Evolutionary conservation across 495 filamentous ascomycete genomes (phyloP).

Genomic region (Pseudomonodictys pantanalensis): DNA sequence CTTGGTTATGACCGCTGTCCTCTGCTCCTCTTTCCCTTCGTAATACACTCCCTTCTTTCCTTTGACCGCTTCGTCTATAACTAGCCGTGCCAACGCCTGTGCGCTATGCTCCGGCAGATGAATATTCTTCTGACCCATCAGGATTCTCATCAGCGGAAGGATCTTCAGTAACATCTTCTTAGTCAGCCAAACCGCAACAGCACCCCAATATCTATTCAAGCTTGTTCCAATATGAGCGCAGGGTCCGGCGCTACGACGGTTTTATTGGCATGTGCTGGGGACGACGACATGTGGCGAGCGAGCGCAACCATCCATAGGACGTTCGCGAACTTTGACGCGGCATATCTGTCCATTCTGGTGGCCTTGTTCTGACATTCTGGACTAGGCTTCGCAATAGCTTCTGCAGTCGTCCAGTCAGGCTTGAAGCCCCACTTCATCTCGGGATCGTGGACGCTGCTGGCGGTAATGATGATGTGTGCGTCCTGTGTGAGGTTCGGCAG

Average conservation of each 20-base stretch:
- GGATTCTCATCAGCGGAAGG: constrained; percentile 38
- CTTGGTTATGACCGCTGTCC: constrained; percentile 43
- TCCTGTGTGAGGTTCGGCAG: neutral
- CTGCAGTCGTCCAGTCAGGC: constrained; percentile 19
- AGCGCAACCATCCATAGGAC: constrained; percentile 46
- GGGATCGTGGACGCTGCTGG: constrained; percentile 6
- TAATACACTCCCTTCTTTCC: constrained; percentile 44
- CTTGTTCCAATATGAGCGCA: constrained; percentile 49
- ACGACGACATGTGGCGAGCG: constrained; percentile 35
- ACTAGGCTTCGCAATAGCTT: constrained; percentile 1
- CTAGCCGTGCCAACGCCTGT: constrained; percentile 39
- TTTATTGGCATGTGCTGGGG: constrained; percentile 32
- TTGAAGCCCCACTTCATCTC: neutral
- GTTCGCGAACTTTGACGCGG: neutral
- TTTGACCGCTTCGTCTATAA: constrained; percentile 12
- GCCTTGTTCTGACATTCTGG: neutral
- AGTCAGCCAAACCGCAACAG: constrained; percentile 24
- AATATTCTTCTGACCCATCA: constrained; percentile 38
- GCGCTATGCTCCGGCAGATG: constrained; percentile 44
- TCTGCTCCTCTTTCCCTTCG: constrained; percentile 41
- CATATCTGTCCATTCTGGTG: neutral
- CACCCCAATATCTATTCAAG: constrained; percentile 40
- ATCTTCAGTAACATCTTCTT: constrained; percentile 39
- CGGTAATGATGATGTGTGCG: constrained; percentile 12
- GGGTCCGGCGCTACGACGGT: constrained; percentile 47